Evolutionary conservation across 1,139 yeast genomes (phyloP), one percentile per base, ranked within the genome.

Genomic region (Insectozyma bohioensis): DNA sequence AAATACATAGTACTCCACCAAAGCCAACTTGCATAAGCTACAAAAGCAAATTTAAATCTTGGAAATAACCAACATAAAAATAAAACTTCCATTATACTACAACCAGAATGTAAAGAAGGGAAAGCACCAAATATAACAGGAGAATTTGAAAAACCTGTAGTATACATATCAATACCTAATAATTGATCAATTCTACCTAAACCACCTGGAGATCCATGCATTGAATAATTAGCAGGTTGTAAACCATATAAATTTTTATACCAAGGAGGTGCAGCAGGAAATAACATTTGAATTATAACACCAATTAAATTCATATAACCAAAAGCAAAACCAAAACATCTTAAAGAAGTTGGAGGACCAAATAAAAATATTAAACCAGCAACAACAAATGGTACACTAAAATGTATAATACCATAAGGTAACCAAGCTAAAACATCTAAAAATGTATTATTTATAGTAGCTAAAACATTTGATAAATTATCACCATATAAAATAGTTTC

Each of bases 191-290:
- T 87, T 51, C 98, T 75, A 12, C 83, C 94, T 44, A 92, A 74
- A 0, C 99, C 99, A 49, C 98, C 99, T 3, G 99, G 96, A 1
- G 95, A 83, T 12, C 98, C 99, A 29, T 72, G 72, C 95, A 92
- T 90, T 35, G 83, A 67, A 59, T 94, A 92, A 58, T 87, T 78
- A 5, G 98, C 98, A 14, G 96, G 95, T 42, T 80, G 79, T 43
- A 90, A 72, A 1, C 96, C 97, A 54, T 92, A 81, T 33, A 81
- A 61, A 44, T 78, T 78, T 56, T 88, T 88, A 58, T 94, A 92
- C 99, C 99, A 92, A 21, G 99, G 99, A 20, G 99, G 95, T 40
- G 98, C 97, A 32, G 95, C 87, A 3, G 98, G 97, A 57, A 87
- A 88, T 18, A 79, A 46, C 44, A 87, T 73, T 63, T 92, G 98